Base-by-base conservation (phyloP, 176 grass and related monocot species). In the Oryza glaberrima region DNA sequence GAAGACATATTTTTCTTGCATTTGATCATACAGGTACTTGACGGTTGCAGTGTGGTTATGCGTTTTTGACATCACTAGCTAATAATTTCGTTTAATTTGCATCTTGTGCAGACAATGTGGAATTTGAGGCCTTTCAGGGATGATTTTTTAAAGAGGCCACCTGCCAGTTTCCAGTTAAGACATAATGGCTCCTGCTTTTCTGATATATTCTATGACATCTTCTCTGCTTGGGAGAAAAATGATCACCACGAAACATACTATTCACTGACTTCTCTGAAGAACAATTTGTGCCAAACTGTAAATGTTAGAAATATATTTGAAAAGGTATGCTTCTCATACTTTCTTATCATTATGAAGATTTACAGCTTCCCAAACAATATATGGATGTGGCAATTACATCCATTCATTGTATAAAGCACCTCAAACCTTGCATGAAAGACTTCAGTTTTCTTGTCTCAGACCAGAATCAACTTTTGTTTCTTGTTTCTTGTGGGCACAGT, bases 221-320 rank as follows among this genome's bases (percentile, higher is more conserved):
- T 81, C 47, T 56, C 32, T 70, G 49, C 79, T 11, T 81, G 67
- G 47, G 47, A 81, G 48, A 81, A 81, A 70, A 81, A 70, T 20
- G 67, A 81, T n/a, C 48, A 72, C 15, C 9, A 61, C 13, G 16
- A 40, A 13, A 72, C 36, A 0, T 36, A 40, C 28, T 10, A 8
- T 82, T 40, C 43, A 45, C 80, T 82, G 22, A 72, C 35, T 61
- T 61, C 16, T 56, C 17, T 82, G 51, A 82, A 82, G 68, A 82
- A 4, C 22, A 70, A 19, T 82, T 38, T 82, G 1, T 82, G 80
- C 15, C 0, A 56, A 72, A 17, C 26, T 16, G 8, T 14, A 45
- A 16, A 72, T 61, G 51, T 11, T 6, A 61, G 5, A 19, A 20
- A 10, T 72, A 72, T 72, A 2, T 28, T 43, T 72, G 34, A 82